phyloP scores from a whole-genome alignment of 495 filamentous ascomycete species.

The Arthonia radiata region DNA sequence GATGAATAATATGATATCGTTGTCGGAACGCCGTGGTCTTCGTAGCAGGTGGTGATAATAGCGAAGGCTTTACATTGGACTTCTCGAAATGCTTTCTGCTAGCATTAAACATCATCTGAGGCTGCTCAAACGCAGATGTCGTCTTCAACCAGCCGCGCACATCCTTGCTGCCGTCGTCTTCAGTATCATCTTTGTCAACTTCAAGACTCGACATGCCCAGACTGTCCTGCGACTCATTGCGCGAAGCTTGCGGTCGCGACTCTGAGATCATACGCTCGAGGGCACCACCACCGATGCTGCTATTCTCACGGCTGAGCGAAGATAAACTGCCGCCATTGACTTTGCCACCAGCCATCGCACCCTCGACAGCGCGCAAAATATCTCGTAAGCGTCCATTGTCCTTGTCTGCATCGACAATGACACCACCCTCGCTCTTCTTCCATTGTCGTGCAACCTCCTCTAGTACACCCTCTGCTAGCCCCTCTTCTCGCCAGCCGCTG shows the following conservation, averaged over 20 bases:
- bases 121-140: slow-evolving; percentile 62
- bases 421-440: slow-evolving; percentile 60
- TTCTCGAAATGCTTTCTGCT: slow-evolving; percentile 78
- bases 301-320: too few relatives aligned
- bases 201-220: slow-evolving; percentile 35
- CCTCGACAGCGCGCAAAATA: slow-evolving; percentile 60
- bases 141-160: slow-evolving; percentile 56
- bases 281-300: too few relatives aligned
- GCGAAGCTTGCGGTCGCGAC: too few relatives aligned
- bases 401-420: slow-evolving; percentile 59
- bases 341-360: slow-evolving; percentile 59
- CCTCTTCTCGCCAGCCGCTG: slow-evolving; percentile 87
- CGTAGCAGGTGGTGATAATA: slow-evolving; percentile 56
- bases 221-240: slow-evolving; percentile 29
- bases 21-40: slow-evolving; percentile 74
- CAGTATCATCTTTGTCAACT: slow-evolving; percentile 32
- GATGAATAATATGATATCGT: slow-evolving; percentile 71
- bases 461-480: slow-evolving; percentile 69
- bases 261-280: too few relatives aligned
- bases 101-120: slow-evolving; percentile 60
- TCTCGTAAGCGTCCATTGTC: slow-evolving; percentile 43
- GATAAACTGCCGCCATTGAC: too few relatives aligned
- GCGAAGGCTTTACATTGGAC: slow-evolving; percentile 38
- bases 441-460: slow-evolving; percentile 77
- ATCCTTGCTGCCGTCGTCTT: slow-evolving; percentile 22